These are phyloP conservation scores for Linanthus parryae DNA, from an alignment of 148 eudicot genomes.

Conservation along the genomic window DNA sequence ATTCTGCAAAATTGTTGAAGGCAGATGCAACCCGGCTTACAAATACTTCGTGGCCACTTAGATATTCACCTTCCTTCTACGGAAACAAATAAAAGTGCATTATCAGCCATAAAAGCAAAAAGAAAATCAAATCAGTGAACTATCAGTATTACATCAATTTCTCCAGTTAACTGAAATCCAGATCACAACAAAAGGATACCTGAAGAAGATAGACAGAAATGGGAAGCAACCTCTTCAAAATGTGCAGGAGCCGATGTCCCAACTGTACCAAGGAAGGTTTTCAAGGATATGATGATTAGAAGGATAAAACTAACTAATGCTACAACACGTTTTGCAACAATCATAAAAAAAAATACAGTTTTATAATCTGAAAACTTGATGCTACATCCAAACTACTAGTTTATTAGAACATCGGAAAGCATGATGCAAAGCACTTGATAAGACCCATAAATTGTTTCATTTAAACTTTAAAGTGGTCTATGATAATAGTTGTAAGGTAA, in stretches of 20 bases:
- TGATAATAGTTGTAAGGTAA: too few relatives aligned
- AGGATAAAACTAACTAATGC: not conserved
- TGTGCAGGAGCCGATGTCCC: slow-evolving; percentile 84
- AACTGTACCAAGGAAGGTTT: slow-evolving; percentile 41
- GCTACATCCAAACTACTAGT: too few relatives aligned
- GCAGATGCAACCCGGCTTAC: slow-evolving; percentile 69
- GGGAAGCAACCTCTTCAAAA: slow-evolving; percentile 87
- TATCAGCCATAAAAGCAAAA: slow-evolving; percentile 1
- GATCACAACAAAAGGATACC: slow-evolving; percentile 28
- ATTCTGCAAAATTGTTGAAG: slow-evolving; percentile 89
- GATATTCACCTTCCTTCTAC: slow-evolving; percentile 92
- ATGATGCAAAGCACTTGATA: too few relatives aligned
- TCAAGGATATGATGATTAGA: slow-evolving; percentile 2
- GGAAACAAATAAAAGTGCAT: slow-evolving; percentile 5
- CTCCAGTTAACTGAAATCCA: too few relatives aligned
- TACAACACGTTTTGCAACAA: not conserved
- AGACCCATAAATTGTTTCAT: too few relatives aligned
- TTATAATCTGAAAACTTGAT: too few relatives aligned
- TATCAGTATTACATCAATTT: too few relatives aligned
- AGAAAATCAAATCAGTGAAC: too few relatives aligned
- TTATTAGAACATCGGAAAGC: too few relatives aligned
- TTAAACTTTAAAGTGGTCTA: too few relatives aligned
- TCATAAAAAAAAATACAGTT: not conserved
- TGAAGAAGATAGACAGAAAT: slow-evolving; percentile 87
- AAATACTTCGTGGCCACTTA: slow-evolving; percentile 86